Evolutionary conservation across 345 rosid species (phyloP), one percentile per base, ranked within the genome.

Genomic region (Garcia nutans): DNA sequence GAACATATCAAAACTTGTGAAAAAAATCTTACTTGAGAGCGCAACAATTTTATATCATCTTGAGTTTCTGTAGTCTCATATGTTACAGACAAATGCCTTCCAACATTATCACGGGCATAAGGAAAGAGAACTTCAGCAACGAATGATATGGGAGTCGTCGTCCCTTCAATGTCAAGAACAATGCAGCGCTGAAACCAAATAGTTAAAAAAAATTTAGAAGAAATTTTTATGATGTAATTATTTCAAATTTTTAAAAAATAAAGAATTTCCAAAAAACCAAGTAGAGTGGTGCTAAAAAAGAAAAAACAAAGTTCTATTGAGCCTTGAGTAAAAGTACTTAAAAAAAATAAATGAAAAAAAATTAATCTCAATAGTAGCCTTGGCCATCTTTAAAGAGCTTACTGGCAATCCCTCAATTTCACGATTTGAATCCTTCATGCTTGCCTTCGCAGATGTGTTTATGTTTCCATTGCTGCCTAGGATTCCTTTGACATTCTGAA

Each of bases 81-180:
- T 68, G 94, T 92, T 55, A 83, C 85, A 71, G 75, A 83, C 80
- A 96, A 81, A 86, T 92, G 96, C 87, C 87, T 96, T 64, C 87
- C 95, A 73, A 93, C 97, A 76, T 91, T 93, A 71, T 89, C 89
- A 80, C 89, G 86, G 71, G 98, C 97, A 87, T 90, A 96, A 2
- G 98, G 98, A 85, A 91, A 93, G 73, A 93, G 96, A 71, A 96
- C 89, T 72, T 96, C 98, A 8, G 88, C 81, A 79, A 93, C 99
- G 78, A 92, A 96, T 41, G 97, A 87, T 83, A 96, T 96, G 56
- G 98, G 98, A 16, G 98, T 92, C 2, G 99, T 93, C 76, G 97
- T 96, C 78, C 99, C 99, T 86, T 93, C 99, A 49, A 93, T 93
- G 85, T 93, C 99, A 56, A 96, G 98, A 80, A 96, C 90, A 83